phyloP scores from a whole-genome alignment of 768 basidiomycete species.

The Krasilnikovozyma curviuscula region DNA sequence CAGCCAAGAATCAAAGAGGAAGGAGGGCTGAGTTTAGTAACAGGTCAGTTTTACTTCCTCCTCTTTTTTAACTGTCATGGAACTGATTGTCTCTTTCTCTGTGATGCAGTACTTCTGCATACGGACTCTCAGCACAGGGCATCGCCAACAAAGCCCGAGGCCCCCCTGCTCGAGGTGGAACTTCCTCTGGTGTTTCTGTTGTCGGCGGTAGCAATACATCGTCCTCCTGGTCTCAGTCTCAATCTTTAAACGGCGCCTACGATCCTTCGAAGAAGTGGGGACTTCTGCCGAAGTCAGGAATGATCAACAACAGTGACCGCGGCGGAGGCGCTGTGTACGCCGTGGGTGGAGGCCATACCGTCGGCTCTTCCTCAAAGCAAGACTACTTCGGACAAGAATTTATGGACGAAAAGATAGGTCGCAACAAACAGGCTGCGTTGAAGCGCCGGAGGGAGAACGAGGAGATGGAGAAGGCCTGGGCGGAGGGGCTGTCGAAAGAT shows the following conservation, averaged over 20 bases:
- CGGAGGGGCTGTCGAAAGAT: slow-evolving; percentile 6
- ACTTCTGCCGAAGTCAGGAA: slow-evolving; percentile 16
- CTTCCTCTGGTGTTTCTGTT: neutral
- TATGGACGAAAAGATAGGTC: slow-evolving; percentile 50
- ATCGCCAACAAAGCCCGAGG: neutral
- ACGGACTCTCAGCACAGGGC: slow-evolving; percentile 12
- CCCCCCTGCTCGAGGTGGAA: neutral
- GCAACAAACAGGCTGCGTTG: slow-evolving; percentile 59
- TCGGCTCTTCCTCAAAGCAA: slow-evolving; percentile 27
- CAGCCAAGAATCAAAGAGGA: slow-evolving; percentile 53
- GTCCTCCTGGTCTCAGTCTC: neutral
- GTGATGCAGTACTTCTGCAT: slow-evolving; percentile 17
- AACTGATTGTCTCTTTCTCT: neutral
- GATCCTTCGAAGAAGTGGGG: slow-evolving; percentile 19
- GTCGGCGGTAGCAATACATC: neutral
- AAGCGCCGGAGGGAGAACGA: slow-evolving; percentile 36
- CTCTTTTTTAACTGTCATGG: no score
- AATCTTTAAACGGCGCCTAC: slow-evolving; percentile 9
- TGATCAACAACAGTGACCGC: slow-evolving; percentile 18
- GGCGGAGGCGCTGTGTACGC: slow-evolving; percentile 41
- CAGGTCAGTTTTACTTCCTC: slow-evolving; percentile 37
- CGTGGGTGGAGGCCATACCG: slow-evolving; percentile 57
- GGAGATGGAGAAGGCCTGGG: slow-evolving; percentile 39
- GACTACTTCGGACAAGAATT: slow-evolving; percentile 29
- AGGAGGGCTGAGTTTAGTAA: slow-evolving; percentile 67